Conservation (phyloP, 2,329 filamentous ascomycete species). For the Tolypocladium nubicola region DNA sequence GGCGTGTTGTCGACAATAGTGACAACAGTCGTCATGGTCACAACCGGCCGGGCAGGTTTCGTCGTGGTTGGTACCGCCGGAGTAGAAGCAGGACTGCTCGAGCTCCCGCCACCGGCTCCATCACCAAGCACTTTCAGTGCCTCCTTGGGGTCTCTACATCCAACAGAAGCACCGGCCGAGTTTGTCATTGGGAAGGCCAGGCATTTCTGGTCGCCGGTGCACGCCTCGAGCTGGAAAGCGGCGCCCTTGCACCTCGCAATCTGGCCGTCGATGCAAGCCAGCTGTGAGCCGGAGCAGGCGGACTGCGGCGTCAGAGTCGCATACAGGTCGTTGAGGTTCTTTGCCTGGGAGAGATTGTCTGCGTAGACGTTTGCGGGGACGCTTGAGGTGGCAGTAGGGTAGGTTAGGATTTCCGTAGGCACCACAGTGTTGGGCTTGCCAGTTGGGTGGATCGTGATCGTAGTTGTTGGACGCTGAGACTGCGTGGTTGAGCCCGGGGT, state of each 20-base stretch:
- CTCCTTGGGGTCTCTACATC: conserved; percentile 29
- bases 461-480: conserved; percentile 1
- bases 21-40: conserved; percentile 19
- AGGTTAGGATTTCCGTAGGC: conserved; percentile 29
- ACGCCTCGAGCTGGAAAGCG: conserved; percentile 29
- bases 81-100: background rate
- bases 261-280: conserved; percentile 41
- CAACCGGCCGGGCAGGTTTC: conserved; percentile 10
- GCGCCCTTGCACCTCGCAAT: conserved; percentile 35
- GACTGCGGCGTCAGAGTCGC: conserved; percentile 31
- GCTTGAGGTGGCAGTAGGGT: conserved; percentile 25
- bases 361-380: conserved; percentile 31
- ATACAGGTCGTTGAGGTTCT: conserved; percentile 36
- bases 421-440: conserved; percentile 25
- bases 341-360: conserved; percentile 33
- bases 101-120: conserved; percentile 3
- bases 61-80: background rate
- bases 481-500: background rate
- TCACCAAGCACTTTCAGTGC: conserved; percentile 33
- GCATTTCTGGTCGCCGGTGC: conserved; percentile 29
- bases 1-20: conserved; percentile 13
- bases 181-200: conserved; percentile 44
- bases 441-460: conserved; percentile 16
- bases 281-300: conserved; percentile 34
- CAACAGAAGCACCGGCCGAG: conserved; percentile 35